Evolutionary conservation across 768 basidiomycete genomes (phyloP).

Genomic region (Grammothele lineata): DNA sequence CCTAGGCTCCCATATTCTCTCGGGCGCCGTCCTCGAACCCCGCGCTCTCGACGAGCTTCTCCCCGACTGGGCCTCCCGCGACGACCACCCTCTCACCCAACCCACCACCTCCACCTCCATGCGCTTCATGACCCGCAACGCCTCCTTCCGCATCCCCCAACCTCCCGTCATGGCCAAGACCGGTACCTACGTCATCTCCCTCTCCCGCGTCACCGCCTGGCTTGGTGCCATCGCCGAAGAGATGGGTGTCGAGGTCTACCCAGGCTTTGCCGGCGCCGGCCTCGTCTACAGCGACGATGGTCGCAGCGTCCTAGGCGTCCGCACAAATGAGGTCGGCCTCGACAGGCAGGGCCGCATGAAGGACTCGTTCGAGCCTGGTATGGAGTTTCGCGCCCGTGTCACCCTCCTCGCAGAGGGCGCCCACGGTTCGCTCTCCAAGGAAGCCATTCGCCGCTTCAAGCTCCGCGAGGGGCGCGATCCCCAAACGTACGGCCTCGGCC

Average conservation of each 20-base stretch:
- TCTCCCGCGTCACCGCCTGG: constrained; percentile 89
- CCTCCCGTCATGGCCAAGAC: constrained; percentile 96
- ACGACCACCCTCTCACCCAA: constrained; percentile 75
- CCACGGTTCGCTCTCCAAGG: constrained; percentile 86
- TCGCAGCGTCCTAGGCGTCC: constrained; percentile 66
- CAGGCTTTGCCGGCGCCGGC: constrained; percentile 91
- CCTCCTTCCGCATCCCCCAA: constrained; percentile 81
- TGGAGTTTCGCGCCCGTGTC: constrained; percentile 91
- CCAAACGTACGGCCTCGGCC: constrained; percentile 93
- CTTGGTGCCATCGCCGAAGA: constrained; percentile 81
- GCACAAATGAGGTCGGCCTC: constrained; percentile 93
- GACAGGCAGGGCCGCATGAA: constrained; percentile 74
- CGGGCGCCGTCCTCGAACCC: constrained; percentile 93
- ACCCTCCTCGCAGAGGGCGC: constrained; percentile 94
- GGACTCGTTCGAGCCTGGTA: constrained; percentile 89
- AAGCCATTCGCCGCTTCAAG: constrained; percentile 68
- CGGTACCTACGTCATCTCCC: constrained; percentile 89
- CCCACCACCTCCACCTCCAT: constrained; percentile 76
- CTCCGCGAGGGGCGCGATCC: constrained; percentile 67
- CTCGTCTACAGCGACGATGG: constrained; percentile 67
- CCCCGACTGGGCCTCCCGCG: constrained; percentile 70
- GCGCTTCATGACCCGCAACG: constrained; percentile 74
- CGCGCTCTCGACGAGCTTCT: constrained; percentile 87
- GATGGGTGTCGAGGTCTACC: constrained; percentile 90
- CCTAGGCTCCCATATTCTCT: constrained; percentile 88